phyloP scores from a whole-genome alignment of 306 rosid species.

The Alnus rubra region DNA sequence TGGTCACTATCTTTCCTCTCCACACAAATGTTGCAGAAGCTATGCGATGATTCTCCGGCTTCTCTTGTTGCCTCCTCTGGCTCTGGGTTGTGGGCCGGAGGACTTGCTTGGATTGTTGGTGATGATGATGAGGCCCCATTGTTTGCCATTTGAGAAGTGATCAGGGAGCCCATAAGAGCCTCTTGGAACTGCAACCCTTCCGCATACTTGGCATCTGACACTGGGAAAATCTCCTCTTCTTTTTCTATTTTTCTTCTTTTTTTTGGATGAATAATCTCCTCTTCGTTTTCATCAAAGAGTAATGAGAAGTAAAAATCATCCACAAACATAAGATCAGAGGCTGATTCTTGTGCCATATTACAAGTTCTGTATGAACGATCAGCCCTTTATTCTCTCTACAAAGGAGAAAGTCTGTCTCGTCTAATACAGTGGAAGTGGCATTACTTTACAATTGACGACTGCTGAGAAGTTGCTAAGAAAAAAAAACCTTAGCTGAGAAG shows the following conservation, averaged over 20 bases:
- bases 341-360: conserved; percentile 29
- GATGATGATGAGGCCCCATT: neutral
- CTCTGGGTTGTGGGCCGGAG: neutral
- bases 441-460: neutral
- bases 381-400: neutral
- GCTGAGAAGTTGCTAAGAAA: too few relatives aligned
- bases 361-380: neutral
- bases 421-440: neutral
- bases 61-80: neutral
- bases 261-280: neutral
- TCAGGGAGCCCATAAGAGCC: conserved; percentile 33
- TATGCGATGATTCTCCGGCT: conserved; percentile 16
- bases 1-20: conserved; percentile 27
- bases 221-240: neutral
- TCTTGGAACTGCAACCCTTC: conserved; percentile 55
- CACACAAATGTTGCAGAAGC: conserved; percentile 49
- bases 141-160: conserved; percentile 2
- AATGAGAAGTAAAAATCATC: conserved; percentile 45
- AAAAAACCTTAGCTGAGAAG: neutral
- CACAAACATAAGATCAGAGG: neutral
- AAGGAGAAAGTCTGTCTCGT: neutral
- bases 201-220: conserved; percentile 42
- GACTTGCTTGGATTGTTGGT: neutral
- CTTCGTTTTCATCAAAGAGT: conserved; percentile 16
- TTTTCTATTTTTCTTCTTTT: too few relatives aligned